These are phyloP conservation scores for Eimeria praecox DNA, from an alignment of 169 alveolate species.

Conservation along the genomic window DNA sequence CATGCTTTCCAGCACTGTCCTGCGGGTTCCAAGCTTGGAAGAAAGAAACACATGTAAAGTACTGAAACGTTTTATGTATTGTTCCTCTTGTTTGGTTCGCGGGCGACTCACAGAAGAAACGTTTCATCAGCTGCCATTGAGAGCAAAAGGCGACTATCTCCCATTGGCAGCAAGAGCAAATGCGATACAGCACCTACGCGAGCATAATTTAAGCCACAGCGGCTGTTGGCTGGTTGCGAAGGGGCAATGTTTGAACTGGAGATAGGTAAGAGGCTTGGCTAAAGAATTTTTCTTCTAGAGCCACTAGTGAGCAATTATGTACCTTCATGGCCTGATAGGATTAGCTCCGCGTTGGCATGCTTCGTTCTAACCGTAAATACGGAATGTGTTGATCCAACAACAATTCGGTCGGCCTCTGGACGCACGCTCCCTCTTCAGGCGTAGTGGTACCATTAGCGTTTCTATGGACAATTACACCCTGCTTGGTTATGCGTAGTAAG, in stretches of 20 bases:
- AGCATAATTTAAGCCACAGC: neutral
- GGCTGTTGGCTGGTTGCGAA: neutral
- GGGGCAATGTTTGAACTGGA: neutral
- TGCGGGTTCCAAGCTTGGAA: neutral
- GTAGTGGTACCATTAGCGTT: neutral
- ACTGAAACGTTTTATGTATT: neutral
- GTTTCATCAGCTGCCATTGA: slow-evolving; percentile 66
- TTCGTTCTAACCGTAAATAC: slow-evolving; percentile 31
- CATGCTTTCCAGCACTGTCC: neutral
- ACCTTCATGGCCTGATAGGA: slow-evolving; percentile 50
- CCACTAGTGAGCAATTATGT: neutral
- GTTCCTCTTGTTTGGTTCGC: neutral
- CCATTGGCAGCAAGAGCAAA: slow-evolving; percentile 40
- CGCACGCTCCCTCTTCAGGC: neutral
- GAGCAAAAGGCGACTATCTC: slow-evolving; percentile 33
- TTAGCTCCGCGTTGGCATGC: neutral
- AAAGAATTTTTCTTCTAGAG: neutral
- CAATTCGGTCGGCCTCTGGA: slow-evolving; percentile 47
- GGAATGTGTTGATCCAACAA: slow-evolving; percentile 53
- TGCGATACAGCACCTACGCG: slow-evolving; percentile 48
- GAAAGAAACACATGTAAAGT: neutral
- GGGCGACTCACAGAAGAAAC: slow-evolving; percentile 35
- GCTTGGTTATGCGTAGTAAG: neutral
- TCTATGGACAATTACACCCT: neutral
- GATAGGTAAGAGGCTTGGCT: neutral